Evolutionary conservation across 495 filamentous ascomycete species (phyloP).

Genomic region (Podospora didyma): DNA sequence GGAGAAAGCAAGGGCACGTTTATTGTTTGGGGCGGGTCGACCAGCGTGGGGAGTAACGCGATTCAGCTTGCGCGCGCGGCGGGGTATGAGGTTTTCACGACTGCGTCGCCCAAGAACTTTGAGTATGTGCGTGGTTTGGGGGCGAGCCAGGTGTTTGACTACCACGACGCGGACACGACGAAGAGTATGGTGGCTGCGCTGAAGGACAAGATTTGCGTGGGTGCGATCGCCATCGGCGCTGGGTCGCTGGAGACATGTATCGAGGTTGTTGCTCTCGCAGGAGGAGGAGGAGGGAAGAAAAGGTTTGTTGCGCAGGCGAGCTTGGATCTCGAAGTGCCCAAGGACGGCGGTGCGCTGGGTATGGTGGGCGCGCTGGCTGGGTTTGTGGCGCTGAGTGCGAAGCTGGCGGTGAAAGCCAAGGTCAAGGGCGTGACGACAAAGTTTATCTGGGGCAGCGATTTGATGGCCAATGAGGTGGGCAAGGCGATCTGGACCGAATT

Average conservation of each 20-base stretch:
- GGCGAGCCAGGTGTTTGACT: constrained; percentile 56
- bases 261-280: background rate
- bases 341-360: background rate
- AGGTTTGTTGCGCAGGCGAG: background rate
- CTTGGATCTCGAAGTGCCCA: background rate
- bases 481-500: constrained; percentile 32
- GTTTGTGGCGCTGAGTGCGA: background rate
- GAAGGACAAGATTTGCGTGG: constrained; percentile 20
- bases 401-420: background rate
- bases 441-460: constrained; percentile 12
- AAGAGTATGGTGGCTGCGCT: constrained; percentile 29
- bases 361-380: background rate
- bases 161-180: constrained; percentile 31
- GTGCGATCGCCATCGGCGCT: constrained; percentile 2
- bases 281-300: background rate
- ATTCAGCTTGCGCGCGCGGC: constrained; percentile 59
- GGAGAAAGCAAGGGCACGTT: constrained; percentile 27
- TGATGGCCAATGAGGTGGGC: constrained; percentile 29
- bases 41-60: constrained; percentile 54
- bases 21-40: constrained; percentile 58
- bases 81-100: constrained; percentile 56
- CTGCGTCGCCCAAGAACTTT: constrained; percentile 51
- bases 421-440: constrained; percentile 12
- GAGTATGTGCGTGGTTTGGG: constrained; percentile 50
- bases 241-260: background rate